Evolutionary conservation across 2,329 filamentous ascomycete genomes (phyloP).

Genomic region (Clarireedia hainanense): DNA sequence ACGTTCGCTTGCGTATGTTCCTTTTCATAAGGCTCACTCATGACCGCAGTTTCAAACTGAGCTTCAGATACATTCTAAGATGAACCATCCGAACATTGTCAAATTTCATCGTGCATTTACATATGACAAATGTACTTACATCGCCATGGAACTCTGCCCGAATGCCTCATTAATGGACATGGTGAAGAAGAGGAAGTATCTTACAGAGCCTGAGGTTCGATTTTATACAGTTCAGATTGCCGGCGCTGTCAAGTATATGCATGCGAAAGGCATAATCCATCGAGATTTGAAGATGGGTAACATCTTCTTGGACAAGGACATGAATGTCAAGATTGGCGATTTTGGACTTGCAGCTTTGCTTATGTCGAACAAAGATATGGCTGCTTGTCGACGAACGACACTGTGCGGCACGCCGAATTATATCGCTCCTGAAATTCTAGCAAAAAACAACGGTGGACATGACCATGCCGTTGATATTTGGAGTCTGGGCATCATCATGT

Average conservation of each 20-base stretch:
- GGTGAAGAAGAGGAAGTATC: slow-evolving; percentile 82
- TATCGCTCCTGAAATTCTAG: slow-evolving; percentile 91
- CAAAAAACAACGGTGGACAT: slow-evolving; percentile 89
- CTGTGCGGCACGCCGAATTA: slow-evolving; percentile 98
- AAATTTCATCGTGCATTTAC: slow-evolving; percentile 92
- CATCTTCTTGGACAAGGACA: slow-evolving; percentile 84
- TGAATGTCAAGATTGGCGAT: slow-evolving; percentile 98
- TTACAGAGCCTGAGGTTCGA: slow-evolving; percentile 89
- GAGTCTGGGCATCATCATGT: slow-evolving; percentile 97
- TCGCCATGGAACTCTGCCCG: slow-evolving; percentile 87
- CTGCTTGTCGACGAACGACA: slow-evolving; percentile 74
- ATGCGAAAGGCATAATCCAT: slow-evolving; percentile 91
- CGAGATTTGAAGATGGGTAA: slow-evolving; percentile 97
- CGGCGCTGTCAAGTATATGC: slow-evolving; percentile 96
- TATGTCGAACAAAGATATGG: slow-evolving; percentile 84
- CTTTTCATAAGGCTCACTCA: slow-evolving; percentile 5
- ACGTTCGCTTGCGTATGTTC: slow-evolving; percentile 9
- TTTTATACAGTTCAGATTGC: slow-evolving; percentile 93
- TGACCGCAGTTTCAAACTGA: slow-evolving; percentile 62
- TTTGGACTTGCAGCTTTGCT: slow-evolving; percentile 91
- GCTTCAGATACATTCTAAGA: slow-evolving; percentile 96
- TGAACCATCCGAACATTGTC: slow-evolving; percentile 92
- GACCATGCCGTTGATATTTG: slow-evolving; percentile 98
- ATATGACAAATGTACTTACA: slow-evolving; percentile 81
- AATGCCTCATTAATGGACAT: slow-evolving; percentile 98